Evolutionary conservation across 306 rosid genomes (phyloP), one percentile per base, ranked within the genome.

Genomic region (Prunus padus): DNA sequence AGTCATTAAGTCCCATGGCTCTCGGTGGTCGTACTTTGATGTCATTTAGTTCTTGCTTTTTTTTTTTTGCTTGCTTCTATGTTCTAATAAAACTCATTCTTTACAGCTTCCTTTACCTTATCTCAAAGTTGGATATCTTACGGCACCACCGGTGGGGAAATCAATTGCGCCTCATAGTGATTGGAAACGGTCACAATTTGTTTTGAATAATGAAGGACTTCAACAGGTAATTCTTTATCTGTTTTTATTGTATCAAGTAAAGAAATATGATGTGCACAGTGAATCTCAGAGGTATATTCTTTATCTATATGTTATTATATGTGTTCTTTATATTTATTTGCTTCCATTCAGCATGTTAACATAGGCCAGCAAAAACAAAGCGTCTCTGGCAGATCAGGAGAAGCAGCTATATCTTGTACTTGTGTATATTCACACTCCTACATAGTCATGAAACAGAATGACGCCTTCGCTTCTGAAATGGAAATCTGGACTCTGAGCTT

Each of bases 181-280:
- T 77, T 96, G 99, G 99, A 96, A 89, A 76, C 93, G 92, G n/a
- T 92, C 95, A n/a, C 93, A 88, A 25, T 96, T 92, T 75, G 16
- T 89, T 80, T 87, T 96, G 85, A 92, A 88, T 81, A 97, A 96
- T 22, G 96, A 96, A 79, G 93, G 91, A 84, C 93, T 96, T 80
- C 93, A 84, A 71, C 96, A 87, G 96, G 98, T 95, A 82, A 67
- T 74, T 45, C 30, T 59, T 61, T 51, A 13, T 67, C 71, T 69
- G 75, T 72, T 49, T 18, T 25, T 25, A 14, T 72, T 47, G 42
- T 61, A 13, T 9, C 11, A 49, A 49, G 28, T 16, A 0, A 19
- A 69, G 22, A 59, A 50, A 68, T 45, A 26, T 26, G 18, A 26
- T 64, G 15, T 45, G 56, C 72, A 54, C 42, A 13, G 18, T 25